Evolutionary conservation across 1,284 basidiomycete species (phyloP).

Genomic region (Puccinia novopanici): DNA sequence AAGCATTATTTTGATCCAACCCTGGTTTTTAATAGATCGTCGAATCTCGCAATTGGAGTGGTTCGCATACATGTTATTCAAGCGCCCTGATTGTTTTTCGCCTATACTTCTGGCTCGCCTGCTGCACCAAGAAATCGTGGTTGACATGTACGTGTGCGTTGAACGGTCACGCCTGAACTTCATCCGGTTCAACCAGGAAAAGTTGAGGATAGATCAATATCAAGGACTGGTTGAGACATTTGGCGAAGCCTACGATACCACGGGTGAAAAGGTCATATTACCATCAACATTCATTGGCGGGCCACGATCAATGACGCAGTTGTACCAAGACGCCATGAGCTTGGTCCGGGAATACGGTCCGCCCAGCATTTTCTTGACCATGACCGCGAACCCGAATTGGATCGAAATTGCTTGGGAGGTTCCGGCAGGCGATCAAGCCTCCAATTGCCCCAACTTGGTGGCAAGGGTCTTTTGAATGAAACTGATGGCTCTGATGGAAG

Average conservation of each 20-base stretch:
- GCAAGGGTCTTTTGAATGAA: no score
- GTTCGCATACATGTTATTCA: not conserved
- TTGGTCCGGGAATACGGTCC: no score
- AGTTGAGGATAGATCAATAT: slow-evolving; percentile 11
- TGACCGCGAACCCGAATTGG: no score
- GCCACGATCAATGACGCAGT: slow-evolving; percentile 58
- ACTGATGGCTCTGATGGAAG: no score
- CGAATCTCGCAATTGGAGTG: not conserved
- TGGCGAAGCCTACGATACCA: no score
- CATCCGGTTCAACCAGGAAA: no score
- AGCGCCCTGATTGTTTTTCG: not conserved
- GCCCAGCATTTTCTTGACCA: no score
- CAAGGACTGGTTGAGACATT: not conserved
- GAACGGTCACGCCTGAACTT: no score
- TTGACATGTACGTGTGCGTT: slow-evolving; percentile 28
- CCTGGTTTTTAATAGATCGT: slow-evolving; percentile 26
- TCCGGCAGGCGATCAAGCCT: no score
- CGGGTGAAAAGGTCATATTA: slow-evolving; percentile 55
- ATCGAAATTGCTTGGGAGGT: no score
- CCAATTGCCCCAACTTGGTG: no score
- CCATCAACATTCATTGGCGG: slow-evolving; percentile 59
- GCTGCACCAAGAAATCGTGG: not conserved
- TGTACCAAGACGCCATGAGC: slow-evolving; percentile 59
- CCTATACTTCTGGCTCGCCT: not conserved
- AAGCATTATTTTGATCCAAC: slow-evolving; percentile 9